phyloP scores from a whole-genome alignment of 1,284 basidiomycete species.

The Ganoderma lucidum region DNA sequence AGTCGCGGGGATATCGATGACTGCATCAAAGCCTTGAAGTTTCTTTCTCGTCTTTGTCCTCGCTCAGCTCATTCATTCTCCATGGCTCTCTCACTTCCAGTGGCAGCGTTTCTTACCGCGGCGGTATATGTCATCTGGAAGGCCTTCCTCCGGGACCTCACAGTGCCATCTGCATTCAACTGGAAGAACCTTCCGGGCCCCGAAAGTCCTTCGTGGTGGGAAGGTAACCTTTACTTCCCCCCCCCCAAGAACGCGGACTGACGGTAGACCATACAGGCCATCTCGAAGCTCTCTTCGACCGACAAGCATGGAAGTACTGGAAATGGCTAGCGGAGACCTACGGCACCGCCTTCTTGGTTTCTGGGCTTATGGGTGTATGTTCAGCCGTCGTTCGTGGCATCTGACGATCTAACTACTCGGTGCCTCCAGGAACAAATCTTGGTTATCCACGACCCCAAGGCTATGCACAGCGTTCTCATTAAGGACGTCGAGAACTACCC shows the following conservation, averaged over 20 bases:
- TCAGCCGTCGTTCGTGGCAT: not conserved
- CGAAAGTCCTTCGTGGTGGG: not conserved
- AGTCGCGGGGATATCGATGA: not conserved
- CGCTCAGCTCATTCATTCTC: not conserved
- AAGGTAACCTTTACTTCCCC: not conserved
- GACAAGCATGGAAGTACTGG: slow-evolving; percentile 2
- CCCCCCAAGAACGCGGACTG: not conserved
- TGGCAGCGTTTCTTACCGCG: not conserved
- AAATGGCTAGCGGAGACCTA: not conserved
- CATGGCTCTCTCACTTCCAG: not conserved
- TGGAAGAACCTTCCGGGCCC: slow-evolving; percentile 1
- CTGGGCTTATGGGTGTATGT: not conserved
- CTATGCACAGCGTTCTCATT: slow-evolving; percentile 48
- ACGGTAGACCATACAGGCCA: not conserved
- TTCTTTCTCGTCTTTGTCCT: not conserved
- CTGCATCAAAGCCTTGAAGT: not conserved
- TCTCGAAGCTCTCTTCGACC: not conserved
- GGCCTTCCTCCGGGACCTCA: not conserved
- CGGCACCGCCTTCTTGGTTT: not conserved
- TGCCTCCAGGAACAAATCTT: slow-evolving; percentile 17
- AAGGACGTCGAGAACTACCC: slow-evolving; percentile 42
- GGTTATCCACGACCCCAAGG: slow-evolving; percentile 40
- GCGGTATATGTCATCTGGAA: not conserved
- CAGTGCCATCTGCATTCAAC: not conserved
- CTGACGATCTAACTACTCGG: not conserved